phyloP scores from a whole-genome alignment of 345 rosid species.

The Punica granatum region DNA sequence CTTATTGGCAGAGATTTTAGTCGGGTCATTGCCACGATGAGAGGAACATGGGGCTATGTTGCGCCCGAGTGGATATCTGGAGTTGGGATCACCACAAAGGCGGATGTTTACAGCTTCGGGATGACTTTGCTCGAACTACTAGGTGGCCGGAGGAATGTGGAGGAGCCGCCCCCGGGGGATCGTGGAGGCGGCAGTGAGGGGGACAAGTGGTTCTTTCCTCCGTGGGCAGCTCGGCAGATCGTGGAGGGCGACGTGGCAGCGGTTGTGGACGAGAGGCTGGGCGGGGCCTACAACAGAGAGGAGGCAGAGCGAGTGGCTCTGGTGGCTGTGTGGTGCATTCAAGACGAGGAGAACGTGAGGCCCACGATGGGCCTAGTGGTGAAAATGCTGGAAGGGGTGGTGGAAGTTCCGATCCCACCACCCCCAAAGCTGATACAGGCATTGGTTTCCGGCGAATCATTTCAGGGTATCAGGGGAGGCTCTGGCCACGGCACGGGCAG shows the following conservation, averaged over 20 bases:
- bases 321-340: constrained; percentile 80
- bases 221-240: constrained; percentile 74
- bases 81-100: constrained; percentile 69
- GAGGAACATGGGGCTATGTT: constrained; percentile 91
- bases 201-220: constrained; percentile 72
- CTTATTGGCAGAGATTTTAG: constrained; percentile 82
- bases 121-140: constrained; percentile 78
- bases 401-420: constrained; percentile 54
- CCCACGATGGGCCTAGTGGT: constrained; percentile 67
- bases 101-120: constrained; percentile 86
- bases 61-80: constrained; percentile 96
- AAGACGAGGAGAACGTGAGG: constrained; percentile 53
- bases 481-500: constrained; percentile 25
- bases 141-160: constrained; percentile 68
- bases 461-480: constrained; percentile 38
- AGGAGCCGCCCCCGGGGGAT: constrained; percentile 24
- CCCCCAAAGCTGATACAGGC: constrained; percentile 79
- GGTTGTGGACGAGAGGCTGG: constrained; percentile 40
- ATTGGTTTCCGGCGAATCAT: constrained; percentile 69
- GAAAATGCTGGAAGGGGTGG: constrained; percentile 69
- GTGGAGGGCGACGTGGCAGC: constrained; percentile 46
- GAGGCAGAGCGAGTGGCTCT: constrained; percentile 54
- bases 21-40: constrained; percentile 72
- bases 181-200: constrained; percentile 16
- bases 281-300: constrained; percentile 31